Base-by-base conservation (phyloP, 1,284 basidiomycete genomes). In the Ganoderma leucocontextum region DNA sequence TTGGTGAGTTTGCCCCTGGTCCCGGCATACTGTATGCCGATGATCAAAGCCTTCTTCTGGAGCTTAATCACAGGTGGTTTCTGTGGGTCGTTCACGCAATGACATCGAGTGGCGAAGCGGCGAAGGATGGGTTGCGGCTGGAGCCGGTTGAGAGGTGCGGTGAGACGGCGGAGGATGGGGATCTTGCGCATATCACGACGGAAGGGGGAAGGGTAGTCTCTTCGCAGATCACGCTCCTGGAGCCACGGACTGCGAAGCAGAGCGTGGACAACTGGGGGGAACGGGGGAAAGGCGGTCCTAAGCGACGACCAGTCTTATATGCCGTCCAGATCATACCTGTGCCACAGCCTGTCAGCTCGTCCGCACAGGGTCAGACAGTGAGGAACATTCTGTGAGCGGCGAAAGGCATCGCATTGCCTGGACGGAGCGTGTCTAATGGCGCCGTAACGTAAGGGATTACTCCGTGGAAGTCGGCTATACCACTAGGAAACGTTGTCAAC, bases 381-480 rank as follows among this genome's bases (percentile, higher is more conserved):
- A 38, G 12, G 55, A 58, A 58, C 19, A 9, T 38, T 58, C 55
- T n/a, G 35, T 58, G 17, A 12, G 13, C 55, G 7, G 55, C 3
- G 13, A 2, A 22, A 38, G 17, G 33, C 55, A 58, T 35, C 8
- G 33, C 33, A 58, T 35, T 58, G 35, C n/a, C 33, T 58, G 3
- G 2, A 13, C 7, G 29, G 7, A 58, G 15, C 19, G 33, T 13
- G 19, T 12, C 4, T 0, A 13, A 58, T 8, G 35, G 35, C 55
- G 55, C 55, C 55, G 55, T 38, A 58, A 58, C 55, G 55, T 58
- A 58, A 58, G 55, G 12, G 15, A 13, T 38, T n/a, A 38, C 7
- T n/a, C 2, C n/a, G 35, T 58, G 55, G 35, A 38, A 38, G 35
- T 35, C 35, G 35, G 55, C 55, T 58, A 19, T 58, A 33, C 55